phyloP scores from a whole-genome alignment of 139 green algal genomes.

The Pleodorina starrii region DNA sequence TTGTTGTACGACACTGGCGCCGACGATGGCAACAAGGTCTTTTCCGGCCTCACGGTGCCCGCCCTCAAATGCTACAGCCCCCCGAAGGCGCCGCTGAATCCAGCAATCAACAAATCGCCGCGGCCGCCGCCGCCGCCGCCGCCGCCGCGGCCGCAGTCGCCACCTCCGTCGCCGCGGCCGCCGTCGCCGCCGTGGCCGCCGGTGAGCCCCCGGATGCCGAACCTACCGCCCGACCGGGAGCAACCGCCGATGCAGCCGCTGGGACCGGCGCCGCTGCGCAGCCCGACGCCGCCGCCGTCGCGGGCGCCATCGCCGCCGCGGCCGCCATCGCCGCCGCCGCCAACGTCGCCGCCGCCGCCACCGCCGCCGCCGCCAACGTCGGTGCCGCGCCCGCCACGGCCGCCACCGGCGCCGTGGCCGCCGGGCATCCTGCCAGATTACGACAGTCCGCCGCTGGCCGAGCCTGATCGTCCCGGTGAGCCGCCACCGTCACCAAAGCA shows the following conservation, averaged over 20 bases:
- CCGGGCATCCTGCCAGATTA: background rate
- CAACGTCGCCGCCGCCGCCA: background rate
- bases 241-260: background rate
- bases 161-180: background rate
- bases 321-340: background rate
- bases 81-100: background rate
- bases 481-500: background rate
- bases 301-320: background rate
- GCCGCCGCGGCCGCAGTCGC: background rate
- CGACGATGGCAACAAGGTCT: conserved; percentile 5
- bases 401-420: background rate
- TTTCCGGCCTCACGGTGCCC: background rate
- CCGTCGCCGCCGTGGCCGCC: background rate
- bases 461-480: background rate
- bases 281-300: background rate
- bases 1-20: background rate
- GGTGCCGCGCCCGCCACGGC: background rate
- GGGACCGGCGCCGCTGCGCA: background rate
- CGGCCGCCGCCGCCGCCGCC: no score
- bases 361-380: background rate
- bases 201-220: background rate
- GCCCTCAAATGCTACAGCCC: background rate
- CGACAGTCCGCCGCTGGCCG: background rate
- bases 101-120: background rate
- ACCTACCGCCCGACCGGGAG: no score